Evolutionary conservation across 345 rosid genomes (phyloP), one percentile per base, ranked within the genome.

Genomic region (Moricandia arvensis): DNA sequence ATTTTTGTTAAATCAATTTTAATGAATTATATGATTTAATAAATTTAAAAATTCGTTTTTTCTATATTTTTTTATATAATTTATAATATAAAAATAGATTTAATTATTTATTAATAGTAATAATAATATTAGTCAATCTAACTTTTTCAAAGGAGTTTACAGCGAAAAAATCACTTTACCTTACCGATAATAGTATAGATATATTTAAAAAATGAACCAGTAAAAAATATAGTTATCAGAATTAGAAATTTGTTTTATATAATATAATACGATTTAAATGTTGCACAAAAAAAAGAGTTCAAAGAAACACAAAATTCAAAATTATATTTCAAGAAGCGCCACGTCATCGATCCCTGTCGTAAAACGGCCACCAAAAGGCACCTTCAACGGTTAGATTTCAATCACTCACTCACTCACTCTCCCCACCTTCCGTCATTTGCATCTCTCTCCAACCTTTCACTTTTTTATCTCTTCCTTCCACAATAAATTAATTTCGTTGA

Each of bases 271-370:
- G 16, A 6, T 54, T 69, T 24, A 38, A 10, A 11, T 29, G 12
- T 16, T 8, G 55, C 3, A 74, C 18, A 3, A 6, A 67, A 68
- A 71, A 27, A 30, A 38, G 13, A 30, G 21, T 43, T 5, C 29
- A 78, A 78, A 72, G 81, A 78, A 78, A 72, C 81, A 78, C 81
- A 77, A 77, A 78, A 72, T 72, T 57, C 15, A 58, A 77, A 0
- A 64, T 72, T 15, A 65, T 47, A 65, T 15, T 0, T 47, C 4
- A 45, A 8, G 61, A 1, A 70, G 45, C 35, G 74, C 62, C 74
- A 78, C 31, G 77, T 72, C 77, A 78, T 66, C 81, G 77, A 78
- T 78, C 81, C 77, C 68, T 66, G 77, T 67, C 30, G 33, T 59
- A 60, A 68, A 68, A 37, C 29, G 7, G 17, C 55, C 55, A 77